Percentiles rank a stretch among this genome's conserved stretches.
phyloP scores from a whole-genome alignment of 108 stramenopile species.

The Skeletonema tropicum region DNA sequence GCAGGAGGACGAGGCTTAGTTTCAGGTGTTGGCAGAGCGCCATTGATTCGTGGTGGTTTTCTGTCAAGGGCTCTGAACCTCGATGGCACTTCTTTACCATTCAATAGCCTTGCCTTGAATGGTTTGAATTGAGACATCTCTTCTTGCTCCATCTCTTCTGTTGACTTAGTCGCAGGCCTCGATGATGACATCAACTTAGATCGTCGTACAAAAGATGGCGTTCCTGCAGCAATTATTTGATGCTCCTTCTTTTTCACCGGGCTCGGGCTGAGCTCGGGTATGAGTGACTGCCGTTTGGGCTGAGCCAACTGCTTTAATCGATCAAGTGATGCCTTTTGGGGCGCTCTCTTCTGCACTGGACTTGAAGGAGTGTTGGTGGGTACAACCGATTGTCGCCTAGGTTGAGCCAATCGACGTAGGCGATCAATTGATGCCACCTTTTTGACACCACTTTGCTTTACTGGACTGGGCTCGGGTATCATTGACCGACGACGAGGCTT shows the following conservation, averaged over 20 bases:
- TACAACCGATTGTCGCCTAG: neutral
- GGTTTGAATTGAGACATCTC: slow-evolving; percentile 23
- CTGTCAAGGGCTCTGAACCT: slow-evolving; percentile 21
- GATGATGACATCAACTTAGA: neutral
- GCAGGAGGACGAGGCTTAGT: slow-evolving; percentile 14
- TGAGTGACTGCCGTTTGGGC: neutral
- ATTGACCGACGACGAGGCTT: neutral
- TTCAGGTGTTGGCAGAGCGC: neutral
- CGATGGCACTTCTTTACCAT: slow-evolving; percentile 25
- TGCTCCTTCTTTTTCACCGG: neutral
- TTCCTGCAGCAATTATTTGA: neutral
- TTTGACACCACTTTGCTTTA: neutral
- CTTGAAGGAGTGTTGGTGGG: neutral
- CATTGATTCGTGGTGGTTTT: neutral
- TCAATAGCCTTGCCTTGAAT: slow-evolving; percentile 26
- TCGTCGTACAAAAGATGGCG: slow-evolving; percentile 4
- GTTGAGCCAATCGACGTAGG: neutral
- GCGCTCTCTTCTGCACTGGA: neutral
- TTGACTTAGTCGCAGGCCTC: slow-evolving; percentile 14
- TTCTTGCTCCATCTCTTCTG: slow-evolving; percentile 14
- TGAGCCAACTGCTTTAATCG: neutral
- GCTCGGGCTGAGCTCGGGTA: neutral
- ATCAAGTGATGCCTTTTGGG: neutral
- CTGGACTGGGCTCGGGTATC: neutral
- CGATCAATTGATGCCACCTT: neutral